phyloP scores from a whole-genome alignment of 2,329 filamentous ascomycete genomes.

The Diaporthe amygdali region DNA sequence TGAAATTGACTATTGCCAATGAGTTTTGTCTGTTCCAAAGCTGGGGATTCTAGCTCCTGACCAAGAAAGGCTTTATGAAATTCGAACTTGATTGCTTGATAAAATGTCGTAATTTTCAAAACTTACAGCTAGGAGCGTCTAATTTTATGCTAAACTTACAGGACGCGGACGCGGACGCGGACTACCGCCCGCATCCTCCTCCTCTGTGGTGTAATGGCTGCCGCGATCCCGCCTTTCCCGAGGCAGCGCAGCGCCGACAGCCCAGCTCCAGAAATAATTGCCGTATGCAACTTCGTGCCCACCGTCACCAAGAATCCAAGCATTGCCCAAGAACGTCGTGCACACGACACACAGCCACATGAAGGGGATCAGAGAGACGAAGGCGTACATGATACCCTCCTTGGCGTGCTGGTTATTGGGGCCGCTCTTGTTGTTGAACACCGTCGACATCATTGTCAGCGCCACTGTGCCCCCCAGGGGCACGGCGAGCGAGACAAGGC shows the following conservation, averaged over 20 bases:
- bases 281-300: slow-evolving; percentile 13
- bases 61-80: not conserved
- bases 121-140: no score
- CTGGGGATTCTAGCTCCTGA: not conserved
- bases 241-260: not conserved
- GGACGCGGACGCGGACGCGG: no score
- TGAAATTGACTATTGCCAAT: not conserved
- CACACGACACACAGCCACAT: slow-evolving; percentile 43
- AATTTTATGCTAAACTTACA: no score
- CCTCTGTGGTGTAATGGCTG: not conserved
- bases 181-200: no score
- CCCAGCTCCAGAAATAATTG: not conserved
- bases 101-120: no score
- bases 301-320: slow-evolving; percentile 32
- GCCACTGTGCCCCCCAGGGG: slow-evolving; percentile 70
- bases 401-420: not conserved
- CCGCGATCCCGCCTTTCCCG: not conserved
- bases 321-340: slow-evolving; percentile 38
- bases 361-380: slow-evolving; percentile 65
- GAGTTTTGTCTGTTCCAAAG: not conserved
- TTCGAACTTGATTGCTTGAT: no score
- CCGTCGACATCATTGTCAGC: slow-evolving; percentile 70
- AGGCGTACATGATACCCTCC: slow-evolving; percentile 66
- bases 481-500: slow-evolving; percentile 62
- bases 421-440: slow-evolving; percentile 63